Base-by-base conservation (phyloP, 179 eudicot genomes). In the Beta corolliflora region DNA sequence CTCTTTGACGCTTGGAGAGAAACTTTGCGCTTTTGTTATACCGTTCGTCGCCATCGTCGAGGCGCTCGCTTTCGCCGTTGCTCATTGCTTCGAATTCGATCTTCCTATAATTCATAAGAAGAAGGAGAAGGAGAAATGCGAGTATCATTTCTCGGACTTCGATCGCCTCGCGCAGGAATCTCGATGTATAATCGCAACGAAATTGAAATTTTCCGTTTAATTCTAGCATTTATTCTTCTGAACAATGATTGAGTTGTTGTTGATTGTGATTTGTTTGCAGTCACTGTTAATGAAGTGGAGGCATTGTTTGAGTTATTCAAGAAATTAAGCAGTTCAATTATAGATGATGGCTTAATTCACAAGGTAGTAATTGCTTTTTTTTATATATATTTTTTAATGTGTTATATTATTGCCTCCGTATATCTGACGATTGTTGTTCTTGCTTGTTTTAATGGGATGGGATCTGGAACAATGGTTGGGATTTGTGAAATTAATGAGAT, bases 261-360 rank as follows among this genome's bases (percentile, higher is more conserved):
- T 59, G 56, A 48, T 48, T 48, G 9, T 25, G 19, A 21, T 31
- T 41, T 2, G 19, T 46, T 77, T 81, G 86, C 94, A 96, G 99
- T 96, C 84, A 72, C 89, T 4, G 90, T 93, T 9, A 93, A 91
- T 85, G 97, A 94, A 84, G 87, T 96, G 65, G 99, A 96, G 89
- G 97, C 97, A 64, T 82, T 94, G 84, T 85, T 89, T 65, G 98
- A 94, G 88, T 77, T 96, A 87, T 94, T 89, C 77, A 94, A 94
- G 88, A 90, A 93, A 87, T 61, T 96, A 64, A 96, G 99, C 50
- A 81, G 95, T 79, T 92, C 96, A 50, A 94, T 96, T 59, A 90
- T 96, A 78, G 96, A 96, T 60, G 99, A 96, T 60, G 97, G 94
- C 50, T 80, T 88, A 19, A 93, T 96, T 80, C 96, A 96, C 80